Evolutionary conservation across 2,329 filamentous ascomycete genomes (phyloP).

Genomic region (Nemania sp.): DNA sequence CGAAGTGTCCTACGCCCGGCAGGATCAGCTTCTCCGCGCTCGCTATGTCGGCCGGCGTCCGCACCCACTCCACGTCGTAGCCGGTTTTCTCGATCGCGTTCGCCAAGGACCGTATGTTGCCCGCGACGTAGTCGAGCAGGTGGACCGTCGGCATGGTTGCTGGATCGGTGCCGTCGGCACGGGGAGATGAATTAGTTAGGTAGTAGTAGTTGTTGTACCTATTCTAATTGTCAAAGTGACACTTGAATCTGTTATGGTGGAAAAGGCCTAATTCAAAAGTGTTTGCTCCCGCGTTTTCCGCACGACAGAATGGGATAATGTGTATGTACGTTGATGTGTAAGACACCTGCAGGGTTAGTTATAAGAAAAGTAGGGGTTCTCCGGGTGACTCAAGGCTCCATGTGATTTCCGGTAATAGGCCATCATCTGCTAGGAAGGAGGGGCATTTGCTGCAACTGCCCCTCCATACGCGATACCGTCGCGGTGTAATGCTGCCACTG

Average conservation of each 20-base stretch:
- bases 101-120: conserved; percentile 92
- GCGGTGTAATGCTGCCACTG: conserved; percentile 29
- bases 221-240: no score
- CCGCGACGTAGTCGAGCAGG: conserved; percentile 86
- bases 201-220: no score
- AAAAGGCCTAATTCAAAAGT: no score
- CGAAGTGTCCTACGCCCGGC: conserved; percentile 96
- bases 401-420: conserved; percentile 19
- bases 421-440: conserved; percentile 30
- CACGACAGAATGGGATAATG: no score
- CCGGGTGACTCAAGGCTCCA: conserved; percentile 31
- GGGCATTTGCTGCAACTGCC: conserved; percentile 30
- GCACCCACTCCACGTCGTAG: conserved; percentile 91
- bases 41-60: conserved; percentile 78
- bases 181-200: neutral
- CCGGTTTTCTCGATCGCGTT: conserved; percentile 97
- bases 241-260: no score
- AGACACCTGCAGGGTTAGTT: no score
- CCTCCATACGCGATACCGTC: conserved; percentile 30
- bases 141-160: conserved; percentile 74
- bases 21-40: conserved; percentile 93
- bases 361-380: no score
- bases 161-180: neutral
- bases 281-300: no score
- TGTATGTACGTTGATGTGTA: no score